Percentiles rank a stretch among this genome's conserved stretches.
Evolutionary conservation across 139 green algal genomes (phyloP).

Genomic region (Volvox africanus): DNA sequence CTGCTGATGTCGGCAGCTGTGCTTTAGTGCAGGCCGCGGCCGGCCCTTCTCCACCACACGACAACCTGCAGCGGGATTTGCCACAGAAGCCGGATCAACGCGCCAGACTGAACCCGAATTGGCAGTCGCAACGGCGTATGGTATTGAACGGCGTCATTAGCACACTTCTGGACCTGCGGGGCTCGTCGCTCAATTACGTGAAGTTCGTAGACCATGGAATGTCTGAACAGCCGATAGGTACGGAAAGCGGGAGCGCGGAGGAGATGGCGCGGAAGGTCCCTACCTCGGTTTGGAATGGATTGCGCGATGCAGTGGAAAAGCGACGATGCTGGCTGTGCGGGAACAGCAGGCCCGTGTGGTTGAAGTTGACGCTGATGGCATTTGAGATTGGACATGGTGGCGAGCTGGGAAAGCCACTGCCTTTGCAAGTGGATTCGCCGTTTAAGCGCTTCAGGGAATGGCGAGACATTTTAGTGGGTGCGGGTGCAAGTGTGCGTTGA

Average conservation of each 20-base stretch:
- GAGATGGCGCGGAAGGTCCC: too few relatives aligned
- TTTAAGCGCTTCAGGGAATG: too few relatives aligned
- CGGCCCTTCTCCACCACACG: too few relatives aligned
- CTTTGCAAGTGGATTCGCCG: neutral
- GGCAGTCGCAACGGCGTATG: neutral
- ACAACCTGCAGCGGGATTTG: too few relatives aligned
- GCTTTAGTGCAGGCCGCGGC: neutral
- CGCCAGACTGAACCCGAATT: neutral
- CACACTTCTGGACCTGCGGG: neutral
- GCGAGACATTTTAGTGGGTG: too few relatives aligned
- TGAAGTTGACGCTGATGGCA: slow-evolving; percentile 6
- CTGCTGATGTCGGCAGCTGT: neutral
- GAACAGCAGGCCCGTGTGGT: neutral
- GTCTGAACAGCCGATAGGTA: neutral
- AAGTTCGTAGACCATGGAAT: neutral
- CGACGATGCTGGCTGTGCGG: too few relatives aligned
- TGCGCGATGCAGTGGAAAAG: neutral
- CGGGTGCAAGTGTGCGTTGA: too few relatives aligned
- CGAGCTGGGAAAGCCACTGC: neutral
- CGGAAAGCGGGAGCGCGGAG: neutral
- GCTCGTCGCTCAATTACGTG: neutral
- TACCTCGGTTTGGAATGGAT: neutral
- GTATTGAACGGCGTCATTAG: neutral
- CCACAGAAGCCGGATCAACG: neutral
- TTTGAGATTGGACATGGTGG: neutral